Evolutionary conservation across 208 protist genomes (phyloP).

Genomic region (Leishmania lainsoni): DNA sequence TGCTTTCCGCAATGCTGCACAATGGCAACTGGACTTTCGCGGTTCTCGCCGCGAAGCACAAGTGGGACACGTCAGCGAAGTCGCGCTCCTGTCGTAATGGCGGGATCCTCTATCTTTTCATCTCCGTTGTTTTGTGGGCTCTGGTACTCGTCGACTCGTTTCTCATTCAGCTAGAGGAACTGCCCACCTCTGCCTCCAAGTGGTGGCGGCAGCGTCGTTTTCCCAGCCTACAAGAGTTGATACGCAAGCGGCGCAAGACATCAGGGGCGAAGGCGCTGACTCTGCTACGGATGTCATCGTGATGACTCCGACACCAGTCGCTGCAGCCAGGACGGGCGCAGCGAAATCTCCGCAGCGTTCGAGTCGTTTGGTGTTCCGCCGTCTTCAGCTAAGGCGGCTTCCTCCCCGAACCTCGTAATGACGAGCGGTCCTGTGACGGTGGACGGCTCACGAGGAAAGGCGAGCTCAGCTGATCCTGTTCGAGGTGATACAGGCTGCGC

Average conservation of each 20-base stretch:
- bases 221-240: conserved; percentile 24
- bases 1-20: conserved; percentile 37
- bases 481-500: neutral
- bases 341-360: neutral
- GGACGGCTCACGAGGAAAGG: neutral
- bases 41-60: conserved; percentile 49
- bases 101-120: conserved; percentile 45
- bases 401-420: neutral
- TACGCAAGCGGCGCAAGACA: conserved; percentile 9
- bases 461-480: neutral
- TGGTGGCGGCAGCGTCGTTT: conserved; percentile 22
- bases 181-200: neutral
- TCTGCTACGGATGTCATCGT: neutral
- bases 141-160: conserved; percentile 19
- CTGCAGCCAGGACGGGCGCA: neutral
- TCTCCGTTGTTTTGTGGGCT: conserved; percentile 42
- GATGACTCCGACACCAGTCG: neutral
- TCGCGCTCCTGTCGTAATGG: conserved; percentile 45
- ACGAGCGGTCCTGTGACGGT: neutral
- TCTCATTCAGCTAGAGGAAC: conserved; percentile 22
- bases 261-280: neutral
- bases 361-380: neutral
- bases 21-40: conserved; percentile 62
- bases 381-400: neutral
- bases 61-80: conserved; percentile 55